phyloP scores from a whole-genome alignment of 1,139 yeast genomes.

The Blastobotrys persicus region DNA sequence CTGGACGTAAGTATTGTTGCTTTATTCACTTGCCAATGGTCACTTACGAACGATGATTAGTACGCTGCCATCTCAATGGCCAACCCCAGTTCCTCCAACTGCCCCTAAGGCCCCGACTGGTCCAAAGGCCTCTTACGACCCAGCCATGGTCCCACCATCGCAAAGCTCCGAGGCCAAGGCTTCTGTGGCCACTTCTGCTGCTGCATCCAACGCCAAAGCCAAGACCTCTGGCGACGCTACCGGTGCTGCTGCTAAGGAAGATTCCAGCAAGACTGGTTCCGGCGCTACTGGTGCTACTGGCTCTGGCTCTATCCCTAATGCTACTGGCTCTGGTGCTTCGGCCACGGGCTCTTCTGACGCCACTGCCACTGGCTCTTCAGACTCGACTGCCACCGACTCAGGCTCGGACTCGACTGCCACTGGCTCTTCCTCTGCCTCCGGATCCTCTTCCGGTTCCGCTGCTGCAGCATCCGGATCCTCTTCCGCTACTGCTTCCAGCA shows the following conservation, averaged over 20 bases:
- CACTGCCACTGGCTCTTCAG: constrained; percentile 5
- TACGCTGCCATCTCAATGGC: constrained; percentile 7
- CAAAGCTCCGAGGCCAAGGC: not conserved
- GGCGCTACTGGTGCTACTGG: constrained; percentile 5
- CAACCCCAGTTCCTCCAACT: constrained; percentile 8
- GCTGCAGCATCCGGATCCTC: not conserved
- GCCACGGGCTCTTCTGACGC: constrained; percentile 6
- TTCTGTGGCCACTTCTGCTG: not conserved
- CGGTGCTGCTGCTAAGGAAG: constrained; percentile 14
- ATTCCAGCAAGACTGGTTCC: constrained; percentile 17
- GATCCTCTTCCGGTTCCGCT: constrained; percentile 6
- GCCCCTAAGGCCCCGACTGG: constrained; percentile 38
- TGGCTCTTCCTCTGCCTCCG: not conserved
- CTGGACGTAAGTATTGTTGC: constrained; percentile 1
- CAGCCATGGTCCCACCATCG: constrained; percentile 17
- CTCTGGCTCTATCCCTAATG: constrained; percentile 4
- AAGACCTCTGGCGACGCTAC: not conserved
- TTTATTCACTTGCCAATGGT: not conserved
- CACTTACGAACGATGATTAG: not conserved
- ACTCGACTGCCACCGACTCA: not conserved
- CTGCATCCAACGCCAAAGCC: not conserved
- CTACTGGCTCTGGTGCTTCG: constrained; percentile 10
- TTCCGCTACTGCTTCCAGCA: not conserved
- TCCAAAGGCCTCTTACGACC: constrained; percentile 26
- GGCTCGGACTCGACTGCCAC: no score